Conservation (phyloP, 768 basidiomycete genomes). For the Suillus weaverae region DNA sequence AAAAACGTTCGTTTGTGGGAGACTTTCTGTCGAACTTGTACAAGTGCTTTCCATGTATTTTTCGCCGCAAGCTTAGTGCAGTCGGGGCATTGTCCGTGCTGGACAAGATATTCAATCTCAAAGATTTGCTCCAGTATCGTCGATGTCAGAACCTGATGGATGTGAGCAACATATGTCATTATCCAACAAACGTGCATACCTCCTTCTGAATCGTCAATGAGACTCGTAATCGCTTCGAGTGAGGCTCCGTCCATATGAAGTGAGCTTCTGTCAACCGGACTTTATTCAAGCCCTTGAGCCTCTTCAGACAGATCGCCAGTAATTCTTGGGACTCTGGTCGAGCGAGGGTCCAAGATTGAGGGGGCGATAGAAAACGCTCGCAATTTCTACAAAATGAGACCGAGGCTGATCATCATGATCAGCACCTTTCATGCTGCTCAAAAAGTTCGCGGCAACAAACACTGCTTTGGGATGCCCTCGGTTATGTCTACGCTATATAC, state of each 20-base stretch:
- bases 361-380: constrained; percentile 92
- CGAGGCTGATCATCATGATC: constrained; percentile 53
- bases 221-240: constrained; percentile 88
- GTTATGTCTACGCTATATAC: constrained; percentile 85
- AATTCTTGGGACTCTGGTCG: constrained; percentile 91
- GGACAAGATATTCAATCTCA: constrained; percentile 93
- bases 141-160: constrained; percentile 75
- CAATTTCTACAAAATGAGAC: constrained; percentile 95
- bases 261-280: constrained; percentile 97
- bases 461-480: constrained; percentile 95
- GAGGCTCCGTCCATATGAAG: constrained; percentile 99
- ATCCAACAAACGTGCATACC: constrained; percentile 43
- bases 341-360: constrained; percentile 80
- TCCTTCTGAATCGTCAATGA: constrained; percentile 99
- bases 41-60: constrained; percentile 97
- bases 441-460: constrained; percentile 36
- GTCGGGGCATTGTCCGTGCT: constrained; percentile 92
- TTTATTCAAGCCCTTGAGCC: constrained; percentile 90
- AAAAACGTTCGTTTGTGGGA: constrained; percentile 97
- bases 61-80: constrained; percentile 95
- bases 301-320: constrained; percentile 90
- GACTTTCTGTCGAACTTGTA: constrained; percentile 99
- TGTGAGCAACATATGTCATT: background rate
- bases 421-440: background rate
- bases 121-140: constrained; percentile 98